phyloP scores from a whole-genome alignment of 2,329 filamentous ascomycete species.

The Hypomyces rosellus region DNA sequence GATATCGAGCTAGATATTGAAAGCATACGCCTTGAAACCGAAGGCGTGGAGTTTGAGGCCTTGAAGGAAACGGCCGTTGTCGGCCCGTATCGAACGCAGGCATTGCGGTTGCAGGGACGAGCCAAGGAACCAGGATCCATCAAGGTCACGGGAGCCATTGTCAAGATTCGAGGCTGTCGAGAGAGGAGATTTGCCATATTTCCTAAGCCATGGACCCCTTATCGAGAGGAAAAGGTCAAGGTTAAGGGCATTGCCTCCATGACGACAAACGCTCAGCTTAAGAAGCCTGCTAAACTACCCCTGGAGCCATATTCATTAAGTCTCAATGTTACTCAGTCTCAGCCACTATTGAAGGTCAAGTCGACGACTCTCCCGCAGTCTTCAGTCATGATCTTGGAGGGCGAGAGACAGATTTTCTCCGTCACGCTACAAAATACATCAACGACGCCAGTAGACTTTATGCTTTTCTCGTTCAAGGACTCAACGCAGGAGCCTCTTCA shows the following conservation, averaged over 20 bases:
- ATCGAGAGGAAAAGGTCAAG: constrained; percentile 68
- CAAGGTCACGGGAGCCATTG: constrained; percentile 68
- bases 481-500: constrained; percentile 76
- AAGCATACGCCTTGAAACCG: constrained; percentile 65
- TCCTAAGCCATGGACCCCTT: constrained; percentile 65
- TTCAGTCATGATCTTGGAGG: constrained; percentile 87
- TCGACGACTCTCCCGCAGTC: constrained; percentile 75
- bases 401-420: constrained; percentile 71
- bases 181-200: constrained; percentile 83
- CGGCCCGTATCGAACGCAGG: constrained; percentile 77
- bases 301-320: constrained; percentile 48
- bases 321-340: constrained; percentile 70
- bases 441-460: constrained; percentile 68
- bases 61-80: constrained; percentile 59
- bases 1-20: constrained; percentile 91
- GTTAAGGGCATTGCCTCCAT: constrained; percentile 59
- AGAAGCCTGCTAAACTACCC: constrained; percentile 30
- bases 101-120: constrained; percentile 63
- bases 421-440: constrained; percentile 78
- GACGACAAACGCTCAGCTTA: constrained; percentile 35
- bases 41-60: constrained; percentile 67
- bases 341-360: constrained; percentile 71
- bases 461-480: constrained; percentile 85
- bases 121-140: constrained; percentile 62
- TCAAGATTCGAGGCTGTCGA: constrained; percentile 76